Percentiles rank a stretch among this genome's conserved stretches.
Evolutionary conservation across 768 basidiomycete genomes (phyloP).

Genomic region (Lactarius quietus): DNA sequence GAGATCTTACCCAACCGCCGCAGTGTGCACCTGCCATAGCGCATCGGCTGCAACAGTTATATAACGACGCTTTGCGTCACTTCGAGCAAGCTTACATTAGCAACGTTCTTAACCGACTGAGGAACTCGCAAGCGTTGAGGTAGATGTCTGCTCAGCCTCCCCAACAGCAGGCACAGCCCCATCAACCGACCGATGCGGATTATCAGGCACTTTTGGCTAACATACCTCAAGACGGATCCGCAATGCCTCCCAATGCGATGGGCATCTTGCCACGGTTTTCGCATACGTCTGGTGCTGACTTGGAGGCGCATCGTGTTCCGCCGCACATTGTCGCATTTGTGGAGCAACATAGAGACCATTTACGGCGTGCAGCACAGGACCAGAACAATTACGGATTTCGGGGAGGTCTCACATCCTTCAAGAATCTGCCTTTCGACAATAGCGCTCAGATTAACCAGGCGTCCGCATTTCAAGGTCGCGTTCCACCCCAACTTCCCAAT

Average conservation of each 20-base stretch:
- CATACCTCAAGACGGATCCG: slow-evolving; percentile 1
- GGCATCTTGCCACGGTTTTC: slow-evolving; percentile 22
- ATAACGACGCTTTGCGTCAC: no score
- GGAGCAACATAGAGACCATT: slow-evolving; percentile 16
- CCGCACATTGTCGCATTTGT: slow-evolving; percentile 14
- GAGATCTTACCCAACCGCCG: no score
- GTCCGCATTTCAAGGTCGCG: slow-evolving; percentile 2
- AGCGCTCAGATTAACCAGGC: slow-evolving; percentile 13
- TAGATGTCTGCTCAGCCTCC: no score
- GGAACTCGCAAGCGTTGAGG: no score
- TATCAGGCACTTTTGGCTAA: slow-evolving; percentile 15
- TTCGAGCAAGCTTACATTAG: no score
- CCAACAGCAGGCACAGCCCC: no score
- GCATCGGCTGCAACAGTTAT: no score
- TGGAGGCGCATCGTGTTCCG: slow-evolving; percentile 19
- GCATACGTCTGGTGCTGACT: slow-evolving; percentile 17
- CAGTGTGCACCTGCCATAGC: no score
- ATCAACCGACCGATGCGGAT: slow-evolving; percentile 19
- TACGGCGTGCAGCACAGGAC: slow-evolving; percentile 18
- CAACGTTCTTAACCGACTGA: no score
- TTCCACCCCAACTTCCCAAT: slow-evolving; percentile 3
- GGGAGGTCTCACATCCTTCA: slow-evolving; percentile 12
- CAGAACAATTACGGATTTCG: slow-evolving; percentile 23
- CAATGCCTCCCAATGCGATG: slow-evolving; percentile 6
- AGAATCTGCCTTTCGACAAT: slow-evolving; percentile 10